Evolutionary conservation across 495 filamentous ascomycete species (phyloP).

Genomic region (Daldinia vernicosa): DNA sequence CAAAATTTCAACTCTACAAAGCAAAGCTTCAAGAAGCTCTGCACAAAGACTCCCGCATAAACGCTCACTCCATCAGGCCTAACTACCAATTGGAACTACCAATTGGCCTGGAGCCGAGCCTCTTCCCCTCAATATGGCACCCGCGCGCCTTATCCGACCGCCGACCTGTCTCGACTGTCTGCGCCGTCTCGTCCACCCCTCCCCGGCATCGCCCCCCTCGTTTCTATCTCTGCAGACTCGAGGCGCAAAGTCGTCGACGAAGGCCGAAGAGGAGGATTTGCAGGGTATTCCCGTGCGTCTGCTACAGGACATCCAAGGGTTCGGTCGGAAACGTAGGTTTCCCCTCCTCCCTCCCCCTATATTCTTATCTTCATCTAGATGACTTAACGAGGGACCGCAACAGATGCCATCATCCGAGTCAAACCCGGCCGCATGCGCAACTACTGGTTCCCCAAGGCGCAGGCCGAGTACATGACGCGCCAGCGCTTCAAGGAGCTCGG

Average conservation of each 20-base stretch:
- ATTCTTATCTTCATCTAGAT: not conserved
- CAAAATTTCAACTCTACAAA: conserved; percentile 31
- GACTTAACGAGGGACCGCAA: not conserved
- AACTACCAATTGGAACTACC: not conserved
- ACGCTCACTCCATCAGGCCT: not conserved
- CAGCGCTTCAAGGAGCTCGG: conserved; percentile 53
- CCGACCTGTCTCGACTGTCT: conserved; percentile 45
- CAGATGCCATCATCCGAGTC: conserved; percentile 57
- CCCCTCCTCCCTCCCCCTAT: too few species aligned
- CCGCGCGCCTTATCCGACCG: conserved; percentile 33
- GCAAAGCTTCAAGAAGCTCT: conserved; percentile 15
- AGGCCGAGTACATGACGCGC: conserved; percentile 58
- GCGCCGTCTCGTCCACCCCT: conserved; percentile 37
- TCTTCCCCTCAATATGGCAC: conserved; percentile 30
- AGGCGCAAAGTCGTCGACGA: conserved; percentile 60
- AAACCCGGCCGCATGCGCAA: conserved; percentile 60
- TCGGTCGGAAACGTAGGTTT: conserved; percentile 65
- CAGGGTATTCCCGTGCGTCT: conserved; percentile 67
- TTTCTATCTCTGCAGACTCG: conserved; percentile 48
- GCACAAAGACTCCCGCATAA: not conserved
- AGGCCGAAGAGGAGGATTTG: conserved; percentile 51
- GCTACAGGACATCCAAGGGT: conserved; percentile 65
- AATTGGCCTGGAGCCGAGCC: conserved; percentile 16
- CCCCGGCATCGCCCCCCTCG: conserved; percentile 12
- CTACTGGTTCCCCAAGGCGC: conserved; percentile 54